Base-by-base conservation (phyloP, 345 rosid species). In the Aquilaria yunnanensis region DNA sequence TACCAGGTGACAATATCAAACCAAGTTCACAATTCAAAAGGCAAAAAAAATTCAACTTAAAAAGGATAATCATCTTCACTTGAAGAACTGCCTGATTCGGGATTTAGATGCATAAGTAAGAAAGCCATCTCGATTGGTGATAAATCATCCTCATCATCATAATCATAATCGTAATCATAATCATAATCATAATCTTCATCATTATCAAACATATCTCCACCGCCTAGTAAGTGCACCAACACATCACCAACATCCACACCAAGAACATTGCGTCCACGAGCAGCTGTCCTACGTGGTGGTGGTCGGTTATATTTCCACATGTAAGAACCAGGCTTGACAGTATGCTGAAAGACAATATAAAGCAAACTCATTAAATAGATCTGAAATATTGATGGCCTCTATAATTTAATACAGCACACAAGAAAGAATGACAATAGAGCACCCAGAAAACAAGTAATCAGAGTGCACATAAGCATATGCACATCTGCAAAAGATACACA, bases 321-420 rank as follows among this genome's bases (percentile, higher is more conserved):
- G 74, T 83, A 92, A 54, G 96, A 88, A 69, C 96, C 88, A 58
- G 85, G 85, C 90, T 75, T 84, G 75, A 88, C 83, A 13, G 79
- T 76, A 80, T 78, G 85, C 84, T 77, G 82, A 85, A 81, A 86
- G 73, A 80, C 77, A 81, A 83, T 70, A 83, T 71, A 82, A 71
- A 72, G 80, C 67, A 68, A 68, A 80, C 78, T 75, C 74, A 68
- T 79, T 76, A 78, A 81, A 62, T 75, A 58, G 62, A 66, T 66
- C 51, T n/a, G 32, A 71, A 70, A 34, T 69, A 54, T 74, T 69
- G 68, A 65, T 46, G 51, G 76, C 68, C 75, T 67, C 69, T 57
- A 50, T 23, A 61, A 61, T 33, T 37, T 47, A 58, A 76, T 64
- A 52, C 64, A 62, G 60, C 56, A 69, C 57, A 60, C 31, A 51